Evolutionary conservation across 2,329 filamentous ascomycete genomes (phyloP).

Genomic region (Fusarium pininemorale): DNA sequence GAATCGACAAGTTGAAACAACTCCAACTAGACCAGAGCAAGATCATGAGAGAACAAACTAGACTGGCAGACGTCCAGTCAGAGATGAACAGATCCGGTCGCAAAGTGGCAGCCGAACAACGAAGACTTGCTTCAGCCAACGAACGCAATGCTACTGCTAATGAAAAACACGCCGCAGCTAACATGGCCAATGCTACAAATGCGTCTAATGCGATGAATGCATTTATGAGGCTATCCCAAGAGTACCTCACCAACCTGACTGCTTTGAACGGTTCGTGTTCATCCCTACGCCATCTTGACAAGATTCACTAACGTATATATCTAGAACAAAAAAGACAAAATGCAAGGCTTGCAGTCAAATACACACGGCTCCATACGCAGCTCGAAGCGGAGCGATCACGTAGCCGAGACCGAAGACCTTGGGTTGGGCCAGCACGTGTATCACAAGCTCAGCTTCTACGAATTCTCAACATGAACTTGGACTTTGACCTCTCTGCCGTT

Average conservation of each 20-base stretch:
- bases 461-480: neutral
- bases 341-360: neutral
- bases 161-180: neutral
- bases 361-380: rapidly evolving
- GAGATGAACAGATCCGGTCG: neutral
- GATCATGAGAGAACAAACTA: neutral
- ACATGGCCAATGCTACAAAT: neutral
- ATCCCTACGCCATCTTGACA: rapidly evolving
- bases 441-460: neutral
- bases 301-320: rapidly evolving
- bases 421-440: neutral
- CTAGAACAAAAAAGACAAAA: neutral
- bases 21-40: neutral
- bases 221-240: neutral
- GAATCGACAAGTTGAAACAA: rapidly evolving
- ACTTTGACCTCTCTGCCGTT: neutral
- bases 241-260: neutral
- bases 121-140: neutral
- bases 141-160: neutral
- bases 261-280: neutral
- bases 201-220: neutral
- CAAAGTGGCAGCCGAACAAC: rapidly evolving
- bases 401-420: neutral
- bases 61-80: neutral
- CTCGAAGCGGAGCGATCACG: neutral